Base-by-base conservation (phyloP, 257 asterid genomes). In the Capsicum chinense region DNA sequence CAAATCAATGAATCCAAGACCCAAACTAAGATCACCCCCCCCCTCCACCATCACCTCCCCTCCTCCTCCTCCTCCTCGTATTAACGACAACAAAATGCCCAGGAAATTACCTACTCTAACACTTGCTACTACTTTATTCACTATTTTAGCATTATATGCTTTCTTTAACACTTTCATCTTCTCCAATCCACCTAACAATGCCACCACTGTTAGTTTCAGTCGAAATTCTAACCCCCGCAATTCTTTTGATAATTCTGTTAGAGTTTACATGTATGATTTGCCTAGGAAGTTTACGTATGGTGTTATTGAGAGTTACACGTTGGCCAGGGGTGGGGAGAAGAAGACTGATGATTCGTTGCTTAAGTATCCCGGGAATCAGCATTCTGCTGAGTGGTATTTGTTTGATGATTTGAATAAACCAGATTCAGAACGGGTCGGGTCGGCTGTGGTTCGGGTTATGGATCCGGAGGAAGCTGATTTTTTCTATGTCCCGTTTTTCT, bases 281-380 rank as follows among this genome's bases (percentile, higher is more conserved):
- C 98, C 98, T 5, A 87, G 95, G 87, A 90, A 89, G 88, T 97
- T 93, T 42, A 97, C 98, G 1, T 93, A 93, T 81, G 99, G 97
- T 37, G 99, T 97, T 47, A 95, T 97, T 54, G 97, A 93, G 88
- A 92, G 93, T 89, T 97, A 95, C 85, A 94, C 93, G 63, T 91
- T 88, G 86, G 93, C 98, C 42, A 93, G 98, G 17, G 98, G 97
- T 0, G 95, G 90, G 33, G 85, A 73, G 52, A 16, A 88, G 4
- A 87, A 76, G 12, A 87, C 37, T 44, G 86, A 86, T 13, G 99
- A 90, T 79, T 90, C 93, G 39, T 62, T 80, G 88, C 88, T 92
- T 63, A 97, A 93, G 92, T 97, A 97, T 85, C 99, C 99, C 2
- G 98, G 98, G 64, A 88, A 95, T 86, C 99, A 95, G 91, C 99